These are phyloP conservation scores for Diaporthe ilicicola DNA, from an alignment of 2,329 filamentous ascomycete genomes.

Conservation along the genomic window DNA sequence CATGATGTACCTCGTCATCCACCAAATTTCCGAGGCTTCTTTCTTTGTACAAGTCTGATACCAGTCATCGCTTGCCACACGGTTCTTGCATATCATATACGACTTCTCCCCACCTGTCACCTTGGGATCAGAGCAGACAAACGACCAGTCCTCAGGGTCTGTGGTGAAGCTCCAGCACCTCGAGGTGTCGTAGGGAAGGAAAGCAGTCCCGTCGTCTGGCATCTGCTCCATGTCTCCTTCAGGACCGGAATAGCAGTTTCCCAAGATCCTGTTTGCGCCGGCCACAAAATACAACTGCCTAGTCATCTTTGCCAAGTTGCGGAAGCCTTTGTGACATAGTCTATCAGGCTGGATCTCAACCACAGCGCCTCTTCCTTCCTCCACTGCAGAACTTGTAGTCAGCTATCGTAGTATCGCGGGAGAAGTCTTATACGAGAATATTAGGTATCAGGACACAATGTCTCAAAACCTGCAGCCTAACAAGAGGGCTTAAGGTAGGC, in stretches of 20 bases:
- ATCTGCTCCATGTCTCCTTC: not conserved
- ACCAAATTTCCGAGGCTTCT: not conserved
- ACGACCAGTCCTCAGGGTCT: not conserved
- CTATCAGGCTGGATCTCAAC: constrained; percentile 52
- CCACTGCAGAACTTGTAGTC: too few species aligned
- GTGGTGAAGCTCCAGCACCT: constrained; percentile 7
- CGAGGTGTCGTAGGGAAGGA: not conserved
- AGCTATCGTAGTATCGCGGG: too few species aligned
- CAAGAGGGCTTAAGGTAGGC: too few species aligned
- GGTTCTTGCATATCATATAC: not conserved
- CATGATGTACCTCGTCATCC: constrained; percentile 5
- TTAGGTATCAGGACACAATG: too few species aligned
- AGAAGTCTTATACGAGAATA: too few species aligned
- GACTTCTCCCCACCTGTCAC: not conserved
- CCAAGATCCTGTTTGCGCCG: not conserved
- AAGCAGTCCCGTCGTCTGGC: constrained; percentile 10
- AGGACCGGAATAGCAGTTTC: not conserved
- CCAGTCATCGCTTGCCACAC: not conserved
- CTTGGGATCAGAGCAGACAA: not conserved
- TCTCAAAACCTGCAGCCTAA: too few species aligned
- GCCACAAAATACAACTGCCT: constrained; percentile 11
- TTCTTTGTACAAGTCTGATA: constrained; percentile 7
- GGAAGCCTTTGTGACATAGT: constrained; percentile 48
- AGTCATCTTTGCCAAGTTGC: constrained; percentile 49
- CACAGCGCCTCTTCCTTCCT: constrained; percentile 42